phyloP scores from a whole-genome alignment of 2,329 filamentous ascomycete species.

The Colletotrichum tropicale region DNA sequence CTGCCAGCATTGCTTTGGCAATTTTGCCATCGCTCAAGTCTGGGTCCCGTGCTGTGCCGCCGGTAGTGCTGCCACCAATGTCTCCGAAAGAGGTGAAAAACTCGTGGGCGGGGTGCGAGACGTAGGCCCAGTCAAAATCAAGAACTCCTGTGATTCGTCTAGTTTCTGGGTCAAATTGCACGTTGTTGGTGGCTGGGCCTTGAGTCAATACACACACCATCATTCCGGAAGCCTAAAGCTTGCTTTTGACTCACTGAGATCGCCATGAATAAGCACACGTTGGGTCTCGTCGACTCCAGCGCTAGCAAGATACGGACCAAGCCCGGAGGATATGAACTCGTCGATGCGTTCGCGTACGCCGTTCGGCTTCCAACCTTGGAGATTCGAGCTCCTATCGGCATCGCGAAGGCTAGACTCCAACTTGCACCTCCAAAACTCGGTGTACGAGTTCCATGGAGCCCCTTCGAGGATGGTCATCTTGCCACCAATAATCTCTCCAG shows the following conservation, averaged over 20 bases:
- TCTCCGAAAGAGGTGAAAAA: constrained; percentile 27
- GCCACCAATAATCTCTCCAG: constrained; percentile 20
- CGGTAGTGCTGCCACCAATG: not conserved
- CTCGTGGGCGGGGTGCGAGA: constrained; percentile 28
- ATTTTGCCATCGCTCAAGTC: constrained; percentile 20
- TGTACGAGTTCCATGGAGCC: constrained; percentile 23
- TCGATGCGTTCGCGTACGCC: constrained; percentile 20
- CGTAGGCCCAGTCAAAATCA: constrained; percentile 30
- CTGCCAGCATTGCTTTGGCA: not conserved
- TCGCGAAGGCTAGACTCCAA: constrained; percentile 7
- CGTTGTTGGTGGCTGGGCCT: constrained; percentile 22
- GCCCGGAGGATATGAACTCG: constrained; percentile 16
- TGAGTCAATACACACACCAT: too few relatives aligned
- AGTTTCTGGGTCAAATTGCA: constrained; percentile 25
- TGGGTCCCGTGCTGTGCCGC: not conserved
- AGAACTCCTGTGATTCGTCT: constrained; percentile 27
- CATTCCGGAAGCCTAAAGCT: not conserved
- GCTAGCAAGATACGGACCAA: constrained; percentile 6
- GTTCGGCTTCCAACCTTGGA: constrained; percentile 25
- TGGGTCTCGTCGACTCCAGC: constrained; percentile 16
- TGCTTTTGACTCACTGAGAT: constrained; percentile 27
- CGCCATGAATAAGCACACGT: constrained; percentile 26
- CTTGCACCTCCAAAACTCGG: constrained; percentile 16
- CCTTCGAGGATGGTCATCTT: constrained; percentile 15
- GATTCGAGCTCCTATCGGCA: constrained; percentile 7